These are phyloP conservation scores for Huntiella decipiens DNA, from an alignment of 2,329 filamentous ascomycete species.

Conservation along the genomic window DNA sequence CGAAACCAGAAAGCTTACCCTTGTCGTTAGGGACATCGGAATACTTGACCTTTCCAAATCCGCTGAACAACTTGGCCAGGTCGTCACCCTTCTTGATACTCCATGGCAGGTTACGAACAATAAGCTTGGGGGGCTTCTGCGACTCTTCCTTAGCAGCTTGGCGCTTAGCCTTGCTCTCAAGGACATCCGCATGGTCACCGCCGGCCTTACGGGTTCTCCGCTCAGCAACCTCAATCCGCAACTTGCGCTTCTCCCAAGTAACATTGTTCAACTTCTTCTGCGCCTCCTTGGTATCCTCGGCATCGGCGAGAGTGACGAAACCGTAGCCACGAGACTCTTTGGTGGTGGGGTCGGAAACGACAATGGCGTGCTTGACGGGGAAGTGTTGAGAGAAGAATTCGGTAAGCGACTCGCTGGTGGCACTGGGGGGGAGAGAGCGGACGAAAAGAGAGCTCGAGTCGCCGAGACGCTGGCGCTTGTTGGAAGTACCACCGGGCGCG, in stretches of 20 bases:
- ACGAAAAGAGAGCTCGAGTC: slow-evolving; percentile 68
- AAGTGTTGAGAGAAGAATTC: slow-evolving; percentile 87
- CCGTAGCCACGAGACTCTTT: slow-evolving; percentile 84
- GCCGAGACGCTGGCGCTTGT: slow-evolving; percentile 39
- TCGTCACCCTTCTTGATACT: slow-evolving; percentile 77
- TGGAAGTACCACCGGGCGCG: slow-evolving; percentile 12
- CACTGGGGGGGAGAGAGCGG: slow-evolving; percentile 58
- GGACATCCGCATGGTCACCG: slow-evolving; percentile 20
- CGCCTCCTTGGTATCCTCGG: slow-evolving; percentile 71
- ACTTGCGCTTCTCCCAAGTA: slow-evolving; percentile 57
- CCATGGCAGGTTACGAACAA: slow-evolving; percentile 91
- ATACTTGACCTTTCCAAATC: slow-evolving; percentile 81
- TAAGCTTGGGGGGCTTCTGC: slow-evolving; percentile 51
- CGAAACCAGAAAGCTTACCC: slow-evolving; percentile 66
- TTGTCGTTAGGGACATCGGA: slow-evolving; percentile 66
- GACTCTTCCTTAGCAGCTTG: slow-evolving; percentile 37
- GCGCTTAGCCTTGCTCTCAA: slow-evolving; percentile 30
- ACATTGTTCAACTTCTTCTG: slow-evolving; percentile 64
- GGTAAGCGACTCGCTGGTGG: slow-evolving; percentile 66
- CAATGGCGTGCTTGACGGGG: slow-evolving; percentile 88
- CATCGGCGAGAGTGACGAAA: slow-evolving; percentile 91
- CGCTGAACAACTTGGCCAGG: slow-evolving; percentile 58
- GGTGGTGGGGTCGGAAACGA: slow-evolving; percentile 68
- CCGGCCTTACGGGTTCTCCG: slow-evolving; percentile 48
- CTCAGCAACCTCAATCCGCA: slow-evolving; percentile 77